Percentiles rank a stretch among this genome's conserved stretches.
These are phyloP conservation scores for Xylariaceae sp. DNA, from an alignment of 2,329 filamentous ascomycete species.

Conservation along the genomic window DNA sequence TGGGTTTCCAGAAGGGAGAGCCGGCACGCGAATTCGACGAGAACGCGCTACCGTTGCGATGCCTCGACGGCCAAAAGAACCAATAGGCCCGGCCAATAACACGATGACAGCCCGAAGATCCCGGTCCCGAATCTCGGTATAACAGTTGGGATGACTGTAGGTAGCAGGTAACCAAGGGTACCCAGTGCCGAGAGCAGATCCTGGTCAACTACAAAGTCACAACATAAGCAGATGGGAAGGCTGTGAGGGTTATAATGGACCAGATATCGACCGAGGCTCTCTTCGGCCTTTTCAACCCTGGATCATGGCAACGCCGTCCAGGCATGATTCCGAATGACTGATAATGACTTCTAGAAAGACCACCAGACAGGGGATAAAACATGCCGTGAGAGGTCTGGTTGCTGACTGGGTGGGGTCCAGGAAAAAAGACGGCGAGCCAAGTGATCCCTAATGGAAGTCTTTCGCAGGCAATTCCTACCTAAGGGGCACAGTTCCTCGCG, in stretches of 20 bases:
- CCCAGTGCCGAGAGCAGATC: slow-evolving; percentile 12
- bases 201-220: slow-evolving; percentile 9
- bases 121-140: slow-evolving; percentile 16
- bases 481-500: slow-evolving; percentile 7
- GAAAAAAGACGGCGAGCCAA: slow-evolving; percentile 6
- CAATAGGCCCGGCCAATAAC: slow-evolving; percentile 6
- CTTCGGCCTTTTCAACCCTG: slow-evolving; percentile 3
- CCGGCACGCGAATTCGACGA: slow-evolving; percentile 6
- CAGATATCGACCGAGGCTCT: slow-evolving; percentile 3
- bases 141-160: slow-evolving; percentile 8
- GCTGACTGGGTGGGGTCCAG: slow-evolving; percentile 15
- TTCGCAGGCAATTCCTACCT: slow-evolving; percentile 8
- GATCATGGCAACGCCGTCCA: slow-evolving; percentile 6
- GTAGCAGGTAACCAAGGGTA: slow-evolving; percentile 10
- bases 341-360: slow-evolving; percentile 3
- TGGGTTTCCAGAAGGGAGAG: slow-evolving; percentile 11
- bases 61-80: slow-evolving; percentile 15
- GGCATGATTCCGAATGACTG: slow-evolving; percentile 6
- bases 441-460: not conserved
- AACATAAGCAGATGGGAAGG: slow-evolving; percentile 14
- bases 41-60: slow-evolving; percentile 12
- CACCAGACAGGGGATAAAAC: slow-evolving; percentile 13
- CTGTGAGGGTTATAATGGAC: slow-evolving; percentile 3
- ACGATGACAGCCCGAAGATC: slow-evolving; percentile 9
- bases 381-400: slow-evolving; percentile 15